A percentile compares a stretch with the other conserved stretches of the same genome.
These are phyloP conservation scores for Phytophthora ohioensis DNA, from an alignment of 352 stramenopile species.

Conservation along the genomic window DNA sequence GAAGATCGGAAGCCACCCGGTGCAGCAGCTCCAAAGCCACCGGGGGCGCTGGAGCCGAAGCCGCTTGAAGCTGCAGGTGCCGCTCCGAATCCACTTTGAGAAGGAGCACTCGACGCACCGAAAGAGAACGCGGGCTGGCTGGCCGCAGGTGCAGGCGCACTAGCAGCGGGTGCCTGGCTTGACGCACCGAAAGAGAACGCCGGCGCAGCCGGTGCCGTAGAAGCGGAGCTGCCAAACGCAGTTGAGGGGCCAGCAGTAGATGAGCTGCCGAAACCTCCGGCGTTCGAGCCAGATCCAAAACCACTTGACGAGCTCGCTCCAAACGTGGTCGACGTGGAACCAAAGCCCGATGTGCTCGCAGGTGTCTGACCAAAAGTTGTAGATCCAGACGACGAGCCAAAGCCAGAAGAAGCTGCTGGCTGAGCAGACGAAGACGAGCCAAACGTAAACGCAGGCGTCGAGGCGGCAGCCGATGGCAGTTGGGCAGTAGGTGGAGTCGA, in stretches of 20 bases:
- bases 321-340: slow-evolving; percentile 43
- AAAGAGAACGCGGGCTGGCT: slow-evolving; percentile 50
- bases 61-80: slow-evolving; percentile 30
- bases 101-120: slow-evolving; percentile 38
- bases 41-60: slow-evolving; percentile 45
- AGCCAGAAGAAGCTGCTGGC: slow-evolving; percentile 33
- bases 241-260: slow-evolving; percentile 35
- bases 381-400: slow-evolving; percentile 38
- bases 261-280: slow-evolving; percentile 42
- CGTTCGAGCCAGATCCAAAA: slow-evolving; percentile 44
- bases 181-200: slow-evolving; percentile 53
- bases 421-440: slow-evolving; percentile 33
- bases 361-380: slow-evolving; percentile 41
- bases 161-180: slow-evolving; percentile 38
- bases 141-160: slow-evolving; percentile 32
- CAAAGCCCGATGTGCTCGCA: slow-evolving; percentile 52
- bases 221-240: slow-evolving; percentile 45
- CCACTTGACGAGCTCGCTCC: slow-evolving; percentile 35
- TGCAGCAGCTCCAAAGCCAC: slow-evolving; percentile 29
- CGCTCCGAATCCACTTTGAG: slow-evolving; percentile 38
- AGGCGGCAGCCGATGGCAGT: slow-evolving; percentile 14
- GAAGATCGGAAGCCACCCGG: slow-evolving; percentile 47
- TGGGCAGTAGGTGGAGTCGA: slow-evolving; percentile 17
- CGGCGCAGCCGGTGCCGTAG: slow-evolving; percentile 40
- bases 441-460: slow-evolving; percentile 53